Evolutionary conservation across 495 filamentous ascomycete genomes (phyloP).

Genomic region (Aspergillus steynii): DNA sequence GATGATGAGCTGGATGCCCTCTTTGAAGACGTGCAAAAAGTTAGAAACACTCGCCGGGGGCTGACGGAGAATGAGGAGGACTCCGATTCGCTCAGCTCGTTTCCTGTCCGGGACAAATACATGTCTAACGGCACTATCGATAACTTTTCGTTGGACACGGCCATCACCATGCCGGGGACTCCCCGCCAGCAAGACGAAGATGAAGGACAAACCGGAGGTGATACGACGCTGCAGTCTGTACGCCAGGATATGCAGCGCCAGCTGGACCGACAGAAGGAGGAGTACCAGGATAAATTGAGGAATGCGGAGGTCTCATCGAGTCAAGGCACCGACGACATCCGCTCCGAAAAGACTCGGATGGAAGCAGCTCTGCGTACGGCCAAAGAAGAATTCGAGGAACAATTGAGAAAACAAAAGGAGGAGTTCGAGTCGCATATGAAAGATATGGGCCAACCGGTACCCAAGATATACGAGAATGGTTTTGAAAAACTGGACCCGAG

Average conservation of each 20-base stretch:
- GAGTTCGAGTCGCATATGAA: constrained; percentile 71
- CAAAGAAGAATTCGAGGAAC: constrained; percentile 84
- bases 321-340: constrained; percentile 80
- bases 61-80: constrained; percentile 78
- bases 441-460: constrained; percentile 56
- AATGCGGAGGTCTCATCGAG: constrained; percentile 70
- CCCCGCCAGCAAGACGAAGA: constrained; percentile 72
- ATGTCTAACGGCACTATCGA: constrained; percentile 94
- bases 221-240: constrained; percentile 70
- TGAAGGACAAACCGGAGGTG: constrained; percentile 53
- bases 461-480: constrained; percentile 49
- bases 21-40: constrained; percentile 91
- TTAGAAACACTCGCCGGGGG: constrained; percentile 77
- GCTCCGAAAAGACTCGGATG: constrained; percentile 83
- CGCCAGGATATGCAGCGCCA: constrained; percentile 87
- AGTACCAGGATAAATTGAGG: constrained; percentile 79
- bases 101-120: constrained; percentile 90
- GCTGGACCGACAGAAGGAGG: constrained; percentile 79
- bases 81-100: constrained; percentile 84
- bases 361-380: constrained; percentile 74
- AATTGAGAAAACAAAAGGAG: constrained; percentile 72
- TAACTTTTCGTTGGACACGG: constrained; percentile 94
- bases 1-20: constrained; percentile 95
- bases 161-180: constrained; percentile 89
- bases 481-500: constrained; percentile 63